Evolutionary conservation across 768 basidiomycete species (phyloP).

Genomic region (Termitomyces bulborhizus): DNA sequence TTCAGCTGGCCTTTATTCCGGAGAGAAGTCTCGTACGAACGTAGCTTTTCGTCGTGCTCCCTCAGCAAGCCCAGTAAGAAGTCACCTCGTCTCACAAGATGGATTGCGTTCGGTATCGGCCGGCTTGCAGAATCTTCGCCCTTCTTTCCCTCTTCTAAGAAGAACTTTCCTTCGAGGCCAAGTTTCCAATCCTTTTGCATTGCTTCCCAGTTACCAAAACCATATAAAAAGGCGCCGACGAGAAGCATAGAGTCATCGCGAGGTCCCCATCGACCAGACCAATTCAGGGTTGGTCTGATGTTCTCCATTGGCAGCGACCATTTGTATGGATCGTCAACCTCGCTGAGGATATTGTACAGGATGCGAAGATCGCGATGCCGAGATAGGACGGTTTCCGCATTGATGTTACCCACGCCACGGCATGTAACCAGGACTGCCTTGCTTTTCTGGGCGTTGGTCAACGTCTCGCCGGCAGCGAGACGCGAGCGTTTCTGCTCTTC

Average conservation of each 20-base stretch:
- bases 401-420: constrained; percentile 87
- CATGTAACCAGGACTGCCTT: constrained; percentile 94
- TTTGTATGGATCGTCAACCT: constrained; percentile 65
- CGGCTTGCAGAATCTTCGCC: constrained; percentile 77
- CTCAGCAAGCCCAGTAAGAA: constrained; percentile 80
- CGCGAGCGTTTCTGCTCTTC: constrained; percentile 74
- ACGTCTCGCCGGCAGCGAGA: constrained; percentile 76
- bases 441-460: constrained; percentile 92
- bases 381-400: constrained; percentile 94
- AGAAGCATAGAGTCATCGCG: constrained; percentile 93
- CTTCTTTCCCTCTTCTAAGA: constrained; percentile 97
- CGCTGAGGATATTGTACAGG: constrained; percentile 72
- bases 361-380: constrained; percentile 86
- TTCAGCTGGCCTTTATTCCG: constrained; percentile 67
- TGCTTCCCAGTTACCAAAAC: constrained; percentile 95
- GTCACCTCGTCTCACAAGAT: constrained; percentile 94
- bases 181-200: constrained; percentile 87
- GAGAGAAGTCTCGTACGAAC: constrained; percentile 79
- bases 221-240: constrained; percentile 88
- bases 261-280: constrained; percentile 93
- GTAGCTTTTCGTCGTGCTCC: constrained; percentile 88
- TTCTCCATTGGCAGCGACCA: constrained; percentile 92
- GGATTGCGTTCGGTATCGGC: constrained; percentile 95
- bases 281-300: constrained; percentile 90
- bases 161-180: constrained; percentile 87